These are phyloP conservation scores for Austroboletus rostrupii DNA, from an alignment of 1,284 basidiomycete genomes.

Conservation along the genomic window DNA sequence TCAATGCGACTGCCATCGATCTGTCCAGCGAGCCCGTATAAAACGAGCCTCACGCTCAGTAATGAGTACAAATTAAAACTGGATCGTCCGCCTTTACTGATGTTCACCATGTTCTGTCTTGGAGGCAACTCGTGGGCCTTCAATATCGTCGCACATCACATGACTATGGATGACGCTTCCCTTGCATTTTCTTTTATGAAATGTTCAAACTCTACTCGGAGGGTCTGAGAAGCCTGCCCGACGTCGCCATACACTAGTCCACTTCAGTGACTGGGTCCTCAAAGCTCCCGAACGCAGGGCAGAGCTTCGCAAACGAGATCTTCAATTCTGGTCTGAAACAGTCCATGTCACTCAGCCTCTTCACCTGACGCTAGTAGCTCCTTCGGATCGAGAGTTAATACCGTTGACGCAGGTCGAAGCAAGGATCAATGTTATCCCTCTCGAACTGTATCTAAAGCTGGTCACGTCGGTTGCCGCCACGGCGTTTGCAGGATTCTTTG, in stretches of 20 bases:
- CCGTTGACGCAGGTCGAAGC: conserved; percentile 27
- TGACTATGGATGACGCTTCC: conserved; percentile 26
- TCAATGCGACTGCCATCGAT: conserved; percentile 3
- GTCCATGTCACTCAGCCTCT: conserved; percentile 23
- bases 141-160: conserved; percentile 25
- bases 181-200: conserved; percentile 27
- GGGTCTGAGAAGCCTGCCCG: conserved; percentile 18
- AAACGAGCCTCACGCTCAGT: conserved; percentile 8
- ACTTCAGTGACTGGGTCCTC: conserved; percentile 25
- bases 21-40: neutral
- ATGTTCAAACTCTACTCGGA: conserved; percentile 26
- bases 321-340: conserved; percentile 23
- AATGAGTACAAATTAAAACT: conserved; percentile 7
- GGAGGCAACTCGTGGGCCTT: conserved; percentile 23
- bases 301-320: conserved; percentile 20
- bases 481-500: conserved; percentile 26
- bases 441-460: conserved; percentile 20
- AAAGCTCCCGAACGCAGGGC: conserved; percentile 25
- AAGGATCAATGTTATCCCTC: conserved; percentile 18
- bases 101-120: conserved; percentile 23
- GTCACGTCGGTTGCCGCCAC: conserved; percentile 14
- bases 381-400: conserved; percentile 23
- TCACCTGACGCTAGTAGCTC: conserved; percentile 24
- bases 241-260: conserved; percentile 26
- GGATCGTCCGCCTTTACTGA: conserved; percentile 19